Evolutionary conservation across 2,329 filamentous ascomycete species (phyloP).

Genomic region (Metarhizium guizhouense): DNA sequence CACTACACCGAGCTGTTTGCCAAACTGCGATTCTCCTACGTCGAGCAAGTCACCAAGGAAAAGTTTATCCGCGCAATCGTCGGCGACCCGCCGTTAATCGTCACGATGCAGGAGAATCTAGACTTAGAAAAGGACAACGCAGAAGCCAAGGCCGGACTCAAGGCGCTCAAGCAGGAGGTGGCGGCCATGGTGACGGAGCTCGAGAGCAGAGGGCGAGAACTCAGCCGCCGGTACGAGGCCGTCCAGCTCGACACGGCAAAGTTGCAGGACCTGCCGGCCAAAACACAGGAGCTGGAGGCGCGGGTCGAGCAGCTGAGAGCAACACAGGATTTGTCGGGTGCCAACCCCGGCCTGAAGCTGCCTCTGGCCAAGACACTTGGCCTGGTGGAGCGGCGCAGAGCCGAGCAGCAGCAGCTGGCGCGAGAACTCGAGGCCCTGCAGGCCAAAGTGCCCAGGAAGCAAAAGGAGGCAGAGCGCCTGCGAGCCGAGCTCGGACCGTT

Average conservation of each 20-base stretch:
- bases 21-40: slow-evolving; percentile 93
- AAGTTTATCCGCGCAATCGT: slow-evolving; percentile 93
- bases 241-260: slow-evolving; percentile 38
- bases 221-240: slow-evolving; percentile 45
- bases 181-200: slow-evolving; percentile 63
- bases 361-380: slow-evolving; percentile 48
- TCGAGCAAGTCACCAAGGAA: slow-evolving; percentile 97
- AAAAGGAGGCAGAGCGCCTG: slow-evolving; percentile 57
- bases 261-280: slow-evolving; percentile 41
- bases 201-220: slow-evolving; percentile 52
- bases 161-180: slow-evolving; percentile 72
- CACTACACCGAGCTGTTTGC: slow-evolving; percentile 95
- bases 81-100: slow-evolving; percentile 78
- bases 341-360: slow-evolving; percentile 40
- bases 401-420: slow-evolving; percentile 47
- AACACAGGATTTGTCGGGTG: slow-evolving; percentile 24
- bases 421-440: slow-evolving; percentile 55
- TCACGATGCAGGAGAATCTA: slow-evolving; percentile 73
- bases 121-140: slow-evolving; percentile 62
- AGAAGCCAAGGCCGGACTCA: slow-evolving; percentile 64
- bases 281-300: slow-evolving; percentile 38
- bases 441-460: slow-evolving; percentile 54
- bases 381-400: slow-evolving; percentile 41
- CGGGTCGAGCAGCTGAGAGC: slow-evolving; percentile 36
- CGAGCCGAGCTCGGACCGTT: slow-evolving; percentile 59